A percentile compares a stretch with the other conserved stretches of the same genome.
Conservation (phyloP, 2,329 filamentous ascomycete genomes). For the Phialophora verrucosa region DNA sequence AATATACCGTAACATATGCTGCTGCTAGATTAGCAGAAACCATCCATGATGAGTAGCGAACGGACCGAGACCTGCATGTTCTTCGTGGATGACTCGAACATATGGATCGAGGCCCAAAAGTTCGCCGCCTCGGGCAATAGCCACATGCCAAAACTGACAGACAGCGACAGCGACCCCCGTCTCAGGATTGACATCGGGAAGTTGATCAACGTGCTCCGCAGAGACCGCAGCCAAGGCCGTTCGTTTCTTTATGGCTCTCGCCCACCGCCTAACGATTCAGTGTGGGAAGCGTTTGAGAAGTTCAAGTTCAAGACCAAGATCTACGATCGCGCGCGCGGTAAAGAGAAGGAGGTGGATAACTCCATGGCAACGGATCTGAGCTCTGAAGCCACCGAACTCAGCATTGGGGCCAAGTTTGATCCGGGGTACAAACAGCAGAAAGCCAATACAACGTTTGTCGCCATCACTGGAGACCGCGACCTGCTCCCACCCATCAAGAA, state of each 20-base stretch:
- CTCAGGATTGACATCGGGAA: constrained; percentile 5
- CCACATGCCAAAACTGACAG: constrained; percentile 7
- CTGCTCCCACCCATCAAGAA: constrained; percentile 1
- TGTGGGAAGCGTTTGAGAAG: constrained; percentile 1
- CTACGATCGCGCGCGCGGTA: constrained; percentile 4
- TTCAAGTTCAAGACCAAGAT: not conserved
- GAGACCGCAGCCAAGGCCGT: not conserved
- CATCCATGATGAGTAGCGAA: not conserved
- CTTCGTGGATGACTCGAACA: constrained; percentile 9
- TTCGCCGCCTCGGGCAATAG: constrained; percentile 2
- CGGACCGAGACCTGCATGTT: not conserved
- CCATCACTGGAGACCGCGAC: constrained; percentile 6
- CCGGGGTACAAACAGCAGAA: not conserved
- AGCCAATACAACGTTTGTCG: not conserved
- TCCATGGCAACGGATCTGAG: constrained; percentile 6
- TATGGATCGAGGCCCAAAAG: constrained; percentile 4
- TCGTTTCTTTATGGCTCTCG: constrained; percentile 7
- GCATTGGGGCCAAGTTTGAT: not conserved
- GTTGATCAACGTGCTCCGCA: not conserved
- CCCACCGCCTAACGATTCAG: constrained; percentile 1
- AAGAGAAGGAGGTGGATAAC: constrained; percentile 10
- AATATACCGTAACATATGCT: not conserved
- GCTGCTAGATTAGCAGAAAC: not conserved
- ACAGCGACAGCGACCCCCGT: constrained; percentile 2
- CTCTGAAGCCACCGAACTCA: not conserved